These are phyloP conservation scores for Firmiana major DNA, from an alignment of 345 rosid species.

Conservation along the genomic window DNA sequence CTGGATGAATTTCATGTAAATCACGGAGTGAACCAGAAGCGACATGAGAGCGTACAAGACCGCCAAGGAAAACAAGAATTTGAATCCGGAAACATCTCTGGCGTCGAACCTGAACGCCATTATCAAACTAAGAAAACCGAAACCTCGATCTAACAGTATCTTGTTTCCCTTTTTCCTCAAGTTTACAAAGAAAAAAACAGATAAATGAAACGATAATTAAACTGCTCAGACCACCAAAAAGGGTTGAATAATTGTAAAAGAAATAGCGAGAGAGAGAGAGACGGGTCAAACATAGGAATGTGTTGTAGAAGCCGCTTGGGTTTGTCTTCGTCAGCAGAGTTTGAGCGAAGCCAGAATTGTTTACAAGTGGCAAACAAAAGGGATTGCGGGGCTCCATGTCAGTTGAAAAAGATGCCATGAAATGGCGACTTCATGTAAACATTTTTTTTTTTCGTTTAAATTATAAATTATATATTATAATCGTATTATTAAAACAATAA, in stretches of 20 bases:
- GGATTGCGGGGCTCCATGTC: no score
- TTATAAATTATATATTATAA: no score
- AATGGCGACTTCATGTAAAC: no score
- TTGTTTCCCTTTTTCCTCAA: not conserved
- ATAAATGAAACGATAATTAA: not conserved
- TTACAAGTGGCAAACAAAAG: not conserved
- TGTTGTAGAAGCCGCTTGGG: not conserved
- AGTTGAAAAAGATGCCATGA: no score
- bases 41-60: constrained; percentile 65
- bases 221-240: not conserved
- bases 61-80: constrained; percentile 47
- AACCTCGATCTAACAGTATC: not conserved
- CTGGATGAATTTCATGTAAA: constrained; percentile 58
- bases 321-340: not conserved
- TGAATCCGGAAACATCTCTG: constrained; percentile 63
- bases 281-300: not conserved
- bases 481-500: no score
- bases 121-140: not conserved
- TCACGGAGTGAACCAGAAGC: constrained; percentile 44
- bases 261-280: not conserved
- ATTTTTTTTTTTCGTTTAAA: no score
- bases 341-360: not conserved
- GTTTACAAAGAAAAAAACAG: not conserved
- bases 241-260: not conserved
- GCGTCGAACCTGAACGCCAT: constrained; percentile 58